phyloP scores from a whole-genome alignment of 2,329 filamentous ascomycete genomes.

The Dryadomyces quercivorus region DNA sequence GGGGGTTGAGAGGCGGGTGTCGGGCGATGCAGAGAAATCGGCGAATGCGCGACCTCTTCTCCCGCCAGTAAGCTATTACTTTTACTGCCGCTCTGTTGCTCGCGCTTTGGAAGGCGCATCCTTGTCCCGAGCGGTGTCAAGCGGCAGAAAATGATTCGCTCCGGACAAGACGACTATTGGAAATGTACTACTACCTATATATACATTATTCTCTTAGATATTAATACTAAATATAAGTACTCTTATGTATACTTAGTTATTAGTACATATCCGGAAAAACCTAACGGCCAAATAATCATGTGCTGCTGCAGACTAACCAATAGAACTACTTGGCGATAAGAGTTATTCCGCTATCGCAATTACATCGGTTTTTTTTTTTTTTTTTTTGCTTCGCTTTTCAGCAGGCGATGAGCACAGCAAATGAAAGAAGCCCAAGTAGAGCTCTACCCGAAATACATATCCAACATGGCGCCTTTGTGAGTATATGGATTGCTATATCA shows the following conservation, averaged over 20 bases:
- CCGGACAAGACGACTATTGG: neutral
- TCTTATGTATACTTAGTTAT: neutral
- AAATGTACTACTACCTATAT: neutral
- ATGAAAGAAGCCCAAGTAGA: neutral
- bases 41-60: slow-evolving; percentile 10
- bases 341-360: neutral
- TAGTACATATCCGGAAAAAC: neutral
- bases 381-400: neutral
- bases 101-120: slow-evolving; percentile 3
- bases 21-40: slow-evolving; percentile 7
- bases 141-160: neutral
- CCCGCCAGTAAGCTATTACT: slow-evolving; percentile 5
- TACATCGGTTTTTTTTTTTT: neutral
- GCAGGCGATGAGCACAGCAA: neutral
- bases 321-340: neutral
- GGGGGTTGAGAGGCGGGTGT: neutral
- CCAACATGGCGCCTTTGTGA: slow-evolving; percentile 3
- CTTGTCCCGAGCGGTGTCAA: neutral
- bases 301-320: neutral
- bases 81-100: neutral
- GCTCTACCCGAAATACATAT: neutral
- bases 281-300: neutral
- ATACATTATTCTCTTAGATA: neutral
- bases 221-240: neutral
- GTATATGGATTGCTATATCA: neutral